A percentile compares a stretch with the other conserved stretches of the same genome.
Conservation (phyloP, 2,329 filamentous ascomycete species). For the Microcera coccophila region DNA sequence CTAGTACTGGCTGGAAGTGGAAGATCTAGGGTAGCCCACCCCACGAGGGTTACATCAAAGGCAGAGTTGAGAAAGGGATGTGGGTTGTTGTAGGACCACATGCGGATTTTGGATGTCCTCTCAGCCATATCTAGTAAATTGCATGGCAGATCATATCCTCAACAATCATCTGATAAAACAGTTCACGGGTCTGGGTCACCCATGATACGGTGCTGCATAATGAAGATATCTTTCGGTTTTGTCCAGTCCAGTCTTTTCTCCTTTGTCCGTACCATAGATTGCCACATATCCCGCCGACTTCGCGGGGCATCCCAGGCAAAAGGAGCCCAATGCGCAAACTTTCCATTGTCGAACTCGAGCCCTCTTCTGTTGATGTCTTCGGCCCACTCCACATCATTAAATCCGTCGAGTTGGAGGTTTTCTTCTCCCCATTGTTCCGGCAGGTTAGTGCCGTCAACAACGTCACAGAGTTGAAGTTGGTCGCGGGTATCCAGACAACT, state of each 20-base stretch:
- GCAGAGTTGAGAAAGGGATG: too few relatives aligned
- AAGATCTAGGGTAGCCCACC: too few relatives aligned
- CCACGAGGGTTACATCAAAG: too few relatives aligned
- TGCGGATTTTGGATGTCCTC: too few relatives aligned
- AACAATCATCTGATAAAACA: too few relatives aligned
- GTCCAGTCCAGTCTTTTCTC: slow-evolving; percentile 4
- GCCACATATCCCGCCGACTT: slow-evolving; percentile 3
- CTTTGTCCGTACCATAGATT: slow-evolving; percentile 2
- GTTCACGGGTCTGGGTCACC: too few relatives aligned
- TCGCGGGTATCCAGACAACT: slow-evolving; percentile 1
- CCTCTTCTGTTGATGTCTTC: slow-evolving; percentile 1
- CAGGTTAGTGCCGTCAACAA: slow-evolving; percentile 2
- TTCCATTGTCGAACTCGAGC: slow-evolving; percentile 3
- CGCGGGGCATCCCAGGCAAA: slow-evolving; percentile 1
- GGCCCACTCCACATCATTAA: slow-evolving; percentile 5
- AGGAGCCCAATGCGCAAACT: slow-evolving; percentile 3
- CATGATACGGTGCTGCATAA: too few relatives aligned
- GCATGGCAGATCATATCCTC: too few relatives aligned
- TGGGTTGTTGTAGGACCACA: too few relatives aligned
- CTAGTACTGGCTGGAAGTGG: too few relatives aligned
- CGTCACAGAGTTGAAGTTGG: neutral
- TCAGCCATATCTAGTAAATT: too few relatives aligned
- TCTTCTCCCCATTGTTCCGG: slow-evolving; percentile 4
- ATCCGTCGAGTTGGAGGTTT: slow-evolving; percentile 4
- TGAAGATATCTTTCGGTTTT: too few relatives aligned